Evolutionary conservation across 2,329 filamentous ascomycete species (phyloP).

Genomic region (Aschersonia sp.): DNA sequence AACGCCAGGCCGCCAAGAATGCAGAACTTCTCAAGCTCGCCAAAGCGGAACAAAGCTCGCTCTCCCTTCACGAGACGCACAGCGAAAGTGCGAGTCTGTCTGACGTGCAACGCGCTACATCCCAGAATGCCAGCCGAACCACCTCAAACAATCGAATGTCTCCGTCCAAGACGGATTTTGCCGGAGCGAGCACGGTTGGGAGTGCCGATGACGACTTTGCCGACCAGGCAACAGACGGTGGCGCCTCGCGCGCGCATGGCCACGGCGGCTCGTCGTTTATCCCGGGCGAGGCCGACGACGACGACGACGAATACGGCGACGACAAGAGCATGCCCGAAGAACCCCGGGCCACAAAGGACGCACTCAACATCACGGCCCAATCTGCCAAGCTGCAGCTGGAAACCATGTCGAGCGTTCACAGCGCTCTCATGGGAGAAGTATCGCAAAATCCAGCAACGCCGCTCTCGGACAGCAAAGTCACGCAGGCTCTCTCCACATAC

Average conservation of each 20-base stretch:
- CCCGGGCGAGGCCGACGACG: slow-evolving; percentile 34
- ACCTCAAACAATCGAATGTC: slow-evolving; percentile 12
- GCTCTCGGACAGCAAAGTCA: slow-evolving; percentile 62
- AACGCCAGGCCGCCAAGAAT: slow-evolving; percentile 58
- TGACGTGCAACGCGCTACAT: slow-evolving; percentile 28
- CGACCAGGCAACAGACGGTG: slow-evolving; percentile 31
- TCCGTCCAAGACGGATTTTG: slow-evolving; percentile 20
- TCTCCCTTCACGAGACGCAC: slow-evolving; percentile 28
- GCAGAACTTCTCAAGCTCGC: slow-evolving; percentile 66
- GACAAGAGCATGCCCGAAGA: slow-evolving; percentile 66
- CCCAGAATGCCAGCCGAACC: slow-evolving; percentile 23
- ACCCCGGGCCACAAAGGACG: slow-evolving; percentile 68
- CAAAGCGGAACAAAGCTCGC: slow-evolving; percentile 55
- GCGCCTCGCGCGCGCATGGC: slow-evolving; percentile 19
- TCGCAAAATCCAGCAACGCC: slow-evolving; percentile 52
- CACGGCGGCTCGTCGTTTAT: slow-evolving; percentile 18
- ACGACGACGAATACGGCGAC: slow-evolving; percentile 56
- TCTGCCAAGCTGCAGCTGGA: slow-evolving; percentile 88
- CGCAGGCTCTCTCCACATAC: slow-evolving; percentile 71
- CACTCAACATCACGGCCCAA: slow-evolving; percentile 92
- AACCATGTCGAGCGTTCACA: slow-evolving; percentile 70
- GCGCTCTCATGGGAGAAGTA: slow-evolving; percentile 59
- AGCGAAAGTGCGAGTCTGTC: slow-evolving; percentile 38
- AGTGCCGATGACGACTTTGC: slow-evolving; percentile 38
- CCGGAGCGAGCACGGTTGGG: slow-evolving; percentile 28